phyloP scores from a whole-genome alignment of 306 rosid genomes.

The Rosa rugosa region DNA sequence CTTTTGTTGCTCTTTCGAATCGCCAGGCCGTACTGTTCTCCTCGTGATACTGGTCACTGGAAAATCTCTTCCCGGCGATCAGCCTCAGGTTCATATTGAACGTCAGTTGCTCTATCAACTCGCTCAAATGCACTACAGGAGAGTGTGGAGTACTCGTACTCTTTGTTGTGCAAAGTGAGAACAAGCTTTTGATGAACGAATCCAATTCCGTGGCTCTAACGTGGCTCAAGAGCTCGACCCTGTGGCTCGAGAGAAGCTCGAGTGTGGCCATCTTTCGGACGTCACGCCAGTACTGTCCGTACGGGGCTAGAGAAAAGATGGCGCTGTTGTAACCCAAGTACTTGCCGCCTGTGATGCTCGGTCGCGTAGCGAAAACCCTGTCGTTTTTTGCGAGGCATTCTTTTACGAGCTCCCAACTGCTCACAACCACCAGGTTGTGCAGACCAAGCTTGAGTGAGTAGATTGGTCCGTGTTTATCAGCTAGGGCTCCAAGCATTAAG shows the following conservation, averaged over 20 bases:
- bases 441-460: slow-evolving; percentile 28
- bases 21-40: slow-evolving; percentile 38
- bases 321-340: slow-evolving; percentile 32
- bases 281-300: slow-evolving; percentile 65
- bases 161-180: slow-evolving; percentile 3
- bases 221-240: slow-evolving; percentile 42
- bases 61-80: slow-evolving; percentile 54
- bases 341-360: slow-evolving; percentile 23
- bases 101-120: slow-evolving; percentile 47
- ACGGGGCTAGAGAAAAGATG: slow-evolving; percentile 45
- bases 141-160: neutral
- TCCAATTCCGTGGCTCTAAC: slow-evolving; percentile 35
- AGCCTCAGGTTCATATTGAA: slow-evolving; percentile 43
- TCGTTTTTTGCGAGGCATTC: slow-evolving; percentile 33
- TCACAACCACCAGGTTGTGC: slow-evolving; percentile 17
- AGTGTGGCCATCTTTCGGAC: slow-evolving; percentile 42
- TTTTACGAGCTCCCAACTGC: slow-evolving; percentile 23
- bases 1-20: slow-evolving; percentile 36
- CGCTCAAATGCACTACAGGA: slow-evolving; percentile 30
- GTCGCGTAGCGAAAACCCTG: slow-evolving; percentile 30
- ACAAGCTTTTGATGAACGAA: slow-evolving; percentile 40
- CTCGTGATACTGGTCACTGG: neutral
- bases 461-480: slow-evolving; percentile 32
- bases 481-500: slow-evolving; percentile 25
- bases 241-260: slow-evolving; percentile 30